These are phyloP conservation scores for Cladobotryum protrusum DNA, from an alignment of 2,329 filamentous ascomycete genomes.

Conservation along the genomic window DNA sequence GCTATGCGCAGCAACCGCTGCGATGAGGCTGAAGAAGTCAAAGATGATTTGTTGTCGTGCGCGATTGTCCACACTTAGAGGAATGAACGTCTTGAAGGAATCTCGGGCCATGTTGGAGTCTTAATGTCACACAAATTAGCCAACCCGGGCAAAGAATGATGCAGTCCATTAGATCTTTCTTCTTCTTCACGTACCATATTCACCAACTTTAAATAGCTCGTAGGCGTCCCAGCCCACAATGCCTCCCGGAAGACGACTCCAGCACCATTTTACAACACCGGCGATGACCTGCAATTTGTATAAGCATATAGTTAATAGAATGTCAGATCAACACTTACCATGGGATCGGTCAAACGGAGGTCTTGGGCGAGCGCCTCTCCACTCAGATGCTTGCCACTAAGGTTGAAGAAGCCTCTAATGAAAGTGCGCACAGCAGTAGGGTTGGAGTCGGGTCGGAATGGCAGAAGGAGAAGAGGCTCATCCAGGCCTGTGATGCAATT, in stretches of 20 bases:
- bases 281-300: slow-evolving; percentile 64
- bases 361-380: slow-evolving; percentile 76
- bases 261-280: slow-evolving; percentile 96
- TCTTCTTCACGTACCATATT: slow-evolving; percentile 62
- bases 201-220: slow-evolving; percentile 89
- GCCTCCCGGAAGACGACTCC: slow-evolving; percentile 84
- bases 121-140: slow-evolving; percentile 29
- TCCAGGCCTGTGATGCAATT: slow-evolving; percentile 59
- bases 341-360: slow-evolving; percentile 84
- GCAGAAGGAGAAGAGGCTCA: slow-evolving; percentile 85
- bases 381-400: slow-evolving; percentile 51
- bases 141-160: neutral
- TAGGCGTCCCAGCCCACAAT: slow-evolving; percentile 97
- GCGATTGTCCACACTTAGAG: slow-evolving; percentile 82
- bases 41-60: slow-evolving; percentile 84
- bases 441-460: slow-evolving; percentile 89
- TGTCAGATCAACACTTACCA: slow-evolving; percentile 53
- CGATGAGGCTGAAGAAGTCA: slow-evolving; percentile 90
- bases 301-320: slow-evolving; percentile 18
- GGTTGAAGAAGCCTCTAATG: slow-evolving; percentile 84
- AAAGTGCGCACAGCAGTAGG: slow-evolving; percentile 88
- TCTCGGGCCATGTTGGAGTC: slow-evolving; percentile 89
- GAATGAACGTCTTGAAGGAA: slow-evolving; percentile 94
- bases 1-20: slow-evolving; percentile 84
- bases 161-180: too few relatives aligned